Conservation (phyloP, 805 yeast species). For the Pichia thaimueangensis region DNA sequence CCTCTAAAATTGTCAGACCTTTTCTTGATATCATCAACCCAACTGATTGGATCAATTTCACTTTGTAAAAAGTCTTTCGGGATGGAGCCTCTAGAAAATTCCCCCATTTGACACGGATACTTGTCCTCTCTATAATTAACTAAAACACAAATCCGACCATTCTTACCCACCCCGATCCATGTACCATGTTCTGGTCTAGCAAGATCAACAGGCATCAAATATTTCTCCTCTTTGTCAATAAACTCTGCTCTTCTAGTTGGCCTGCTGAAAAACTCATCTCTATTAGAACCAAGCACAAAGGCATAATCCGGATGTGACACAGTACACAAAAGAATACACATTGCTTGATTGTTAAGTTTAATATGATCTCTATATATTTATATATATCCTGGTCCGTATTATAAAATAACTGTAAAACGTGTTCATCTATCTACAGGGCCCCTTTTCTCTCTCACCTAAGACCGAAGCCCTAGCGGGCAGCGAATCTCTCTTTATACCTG, state of each 20-base stretch:
- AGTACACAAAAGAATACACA: conserved; percentile 78
- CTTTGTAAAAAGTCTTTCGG: conserved; percentile 36
- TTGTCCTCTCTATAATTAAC: conserved; percentile 62
- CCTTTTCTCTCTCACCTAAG: too few species aligned
- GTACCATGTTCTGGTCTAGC: conserved; percentile 76
- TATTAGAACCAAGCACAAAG: conserved; percentile 67
- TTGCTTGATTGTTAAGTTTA: too few species aligned
- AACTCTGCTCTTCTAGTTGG: conserved; percentile 56
- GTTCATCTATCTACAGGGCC: too few species aligned
- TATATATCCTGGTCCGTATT: too few species aligned
- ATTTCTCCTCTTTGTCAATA: conserved; percentile 22
- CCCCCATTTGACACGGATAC: conserved; percentile 6
- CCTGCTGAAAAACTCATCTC: conserved; percentile 80
- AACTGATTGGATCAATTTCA: conserved; percentile 31
- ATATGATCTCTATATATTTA: too few species aligned
- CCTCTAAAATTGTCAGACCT: conserved; percentile 25
- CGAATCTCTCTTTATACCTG: too few species aligned
- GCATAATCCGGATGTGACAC: conserved; percentile 69
- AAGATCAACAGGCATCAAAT: conserved; percentile 69
- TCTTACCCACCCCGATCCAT: conserved; percentile 69
- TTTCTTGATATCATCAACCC: conserved; percentile 35
- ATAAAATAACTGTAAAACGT: too few species aligned
- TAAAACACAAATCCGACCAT: conserved; percentile 61
- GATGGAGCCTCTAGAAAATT: conserved; percentile 39
- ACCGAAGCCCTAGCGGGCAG: too few species aligned